These are phyloP conservation scores for Chernovozyma aurita DNA, from an alignment of 1,139 yeast species.

Conservation along the genomic window DNA sequence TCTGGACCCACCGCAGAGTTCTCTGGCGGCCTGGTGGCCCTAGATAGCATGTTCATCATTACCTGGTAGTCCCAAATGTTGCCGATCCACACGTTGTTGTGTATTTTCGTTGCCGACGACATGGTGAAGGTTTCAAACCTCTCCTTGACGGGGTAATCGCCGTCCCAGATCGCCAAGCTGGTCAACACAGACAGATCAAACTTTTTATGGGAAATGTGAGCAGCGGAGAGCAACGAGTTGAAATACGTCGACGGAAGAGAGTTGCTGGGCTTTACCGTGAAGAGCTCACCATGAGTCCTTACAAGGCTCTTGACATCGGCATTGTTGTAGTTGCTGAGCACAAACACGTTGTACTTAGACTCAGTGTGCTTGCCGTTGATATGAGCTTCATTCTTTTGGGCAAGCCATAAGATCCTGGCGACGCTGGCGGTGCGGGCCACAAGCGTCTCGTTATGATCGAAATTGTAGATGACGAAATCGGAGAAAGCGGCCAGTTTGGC, in stretches of 20 bases:
- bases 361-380: background rate
- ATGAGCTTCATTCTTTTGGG: constrained; percentile 40
- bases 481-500: constrained; percentile 64
- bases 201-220: background rate
- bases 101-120: constrained; percentile 71
- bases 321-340: constrained; percentile 10
- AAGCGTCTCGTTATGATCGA: background rate
- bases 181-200: constrained; percentile 11
- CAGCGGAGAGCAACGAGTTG: background rate
- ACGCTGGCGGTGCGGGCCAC: constrained; percentile 17
- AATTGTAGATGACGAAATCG: constrained; percentile 60
- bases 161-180: constrained; percentile 52
- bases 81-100: constrained; percentile 70
- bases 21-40: background rate
- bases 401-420: constrained; percentile 49
- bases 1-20: background rate
- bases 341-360: constrained; percentile 19
- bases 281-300: constrained; percentile 1
- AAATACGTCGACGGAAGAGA: constrained; percentile 1
- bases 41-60: constrained; percentile 19
- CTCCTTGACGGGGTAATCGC: constrained; percentile 69
- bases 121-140: constrained; percentile 75
- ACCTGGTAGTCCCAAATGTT: constrained; percentile 53
- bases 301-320: constrained; percentile 6
- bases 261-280: constrained; percentile 5